A percentile compares a stretch with the other conserved stretches of the same genome.
phyloP scores from a whole-genome alignment of 2,329 filamentous ascomycete genomes.

The Colletotrichum plurivorum region DNA sequence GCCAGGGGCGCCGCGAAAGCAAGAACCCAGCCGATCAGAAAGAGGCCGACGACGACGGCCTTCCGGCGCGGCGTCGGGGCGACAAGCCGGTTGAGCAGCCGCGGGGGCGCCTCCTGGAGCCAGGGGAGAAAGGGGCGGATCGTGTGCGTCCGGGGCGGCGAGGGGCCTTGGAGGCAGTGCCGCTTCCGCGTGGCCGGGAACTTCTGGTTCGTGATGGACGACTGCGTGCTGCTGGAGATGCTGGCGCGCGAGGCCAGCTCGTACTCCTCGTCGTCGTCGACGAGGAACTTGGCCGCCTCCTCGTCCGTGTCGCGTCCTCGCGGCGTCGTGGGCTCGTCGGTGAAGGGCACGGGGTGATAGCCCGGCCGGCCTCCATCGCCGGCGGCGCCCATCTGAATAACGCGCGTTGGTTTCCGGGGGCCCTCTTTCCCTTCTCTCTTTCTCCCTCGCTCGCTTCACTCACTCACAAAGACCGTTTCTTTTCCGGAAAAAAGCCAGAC shows the following conservation, averaged over 20 bases:
- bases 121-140: conserved; percentile 31
- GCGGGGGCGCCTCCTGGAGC: conserved; percentile 24
- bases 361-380: conserved; percentile 21
- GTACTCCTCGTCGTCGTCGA: conserved; percentile 22
- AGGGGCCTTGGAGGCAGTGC: conserved; percentile 33
- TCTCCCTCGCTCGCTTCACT: background rate
- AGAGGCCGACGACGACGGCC: conserved; percentile 29
- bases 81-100: conserved; percentile 27
- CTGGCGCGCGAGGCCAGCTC: conserved; percentile 28
- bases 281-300: conserved; percentile 27
- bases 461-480: too few relatives aligned
- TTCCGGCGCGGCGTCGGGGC: conserved; percentile 29
- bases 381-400: conserved; percentile 22
- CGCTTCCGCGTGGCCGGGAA: conserved; percentile 29
- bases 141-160: conserved; percentile 23
- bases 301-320: conserved; percentile 14
- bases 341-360: conserved; percentile 28
- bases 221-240: conserved; percentile 30
- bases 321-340: conserved; percentile 19
- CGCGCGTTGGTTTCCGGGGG: background rate
- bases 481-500: too few relatives aligned
- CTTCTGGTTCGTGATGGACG: conserved; percentile 23
- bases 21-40: conserved; percentile 22
- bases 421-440: background rate
- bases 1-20: conserved; percentile 28